phyloP scores from a whole-genome alignment of 2,329 filamentous ascomycete species.

The Calonectria honghensis region DNA sequence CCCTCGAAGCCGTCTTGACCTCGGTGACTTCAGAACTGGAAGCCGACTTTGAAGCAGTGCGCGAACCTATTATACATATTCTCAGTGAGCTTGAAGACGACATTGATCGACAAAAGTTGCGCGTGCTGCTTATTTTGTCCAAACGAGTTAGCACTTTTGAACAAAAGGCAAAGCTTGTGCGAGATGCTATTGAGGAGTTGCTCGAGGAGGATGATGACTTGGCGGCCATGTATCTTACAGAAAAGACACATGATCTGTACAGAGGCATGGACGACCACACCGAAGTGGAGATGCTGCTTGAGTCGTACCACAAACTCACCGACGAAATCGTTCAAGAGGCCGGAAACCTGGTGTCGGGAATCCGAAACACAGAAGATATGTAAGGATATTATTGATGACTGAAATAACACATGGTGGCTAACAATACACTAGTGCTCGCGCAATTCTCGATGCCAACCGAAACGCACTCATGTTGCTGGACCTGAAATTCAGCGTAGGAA shows the following conservation, averaged over 20 bases:
- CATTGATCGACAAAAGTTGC: slow-evolving; percentile 94
- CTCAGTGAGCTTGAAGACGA: slow-evolving; percentile 95
- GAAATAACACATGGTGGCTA: slow-evolving; percentile 31
- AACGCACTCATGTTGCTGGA: slow-evolving; percentile 98
- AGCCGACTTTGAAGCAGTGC: slow-evolving; percentile 94
- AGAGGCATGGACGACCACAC: slow-evolving; percentile 91
- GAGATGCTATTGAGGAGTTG: slow-evolving; percentile 95
- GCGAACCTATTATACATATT: slow-evolving; percentile 92
- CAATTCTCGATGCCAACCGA: slow-evolving; percentile 97
- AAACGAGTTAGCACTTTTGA: slow-evolving; percentile 98
- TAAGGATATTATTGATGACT: slow-evolving; percentile 67
- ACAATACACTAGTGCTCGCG: slow-evolving; percentile 81
- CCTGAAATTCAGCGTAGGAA: slow-evolving; percentile 96
- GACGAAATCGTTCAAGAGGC: slow-evolving; percentile 98
- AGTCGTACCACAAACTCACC: slow-evolving; percentile 98
- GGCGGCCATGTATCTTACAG: slow-evolving; percentile 94
- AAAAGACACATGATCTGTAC: slow-evolving; percentile 84
- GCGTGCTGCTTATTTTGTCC: slow-evolving; percentile 92
- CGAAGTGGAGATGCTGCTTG: slow-evolving; percentile 96
- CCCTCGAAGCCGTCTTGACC: slow-evolving; percentile 94
- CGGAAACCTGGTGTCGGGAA: slow-evolving; percentile 93
- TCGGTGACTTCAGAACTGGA: slow-evolving; percentile 94
- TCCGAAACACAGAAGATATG: slow-evolving; percentile 99
- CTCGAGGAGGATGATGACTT: slow-evolving; percentile 97
- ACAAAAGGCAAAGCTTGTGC: slow-evolving; percentile 94